Base-by-base conservation (phyloP, 495 filamentous ascomycete species). In the Lineolata rhizophorae region DNA sequence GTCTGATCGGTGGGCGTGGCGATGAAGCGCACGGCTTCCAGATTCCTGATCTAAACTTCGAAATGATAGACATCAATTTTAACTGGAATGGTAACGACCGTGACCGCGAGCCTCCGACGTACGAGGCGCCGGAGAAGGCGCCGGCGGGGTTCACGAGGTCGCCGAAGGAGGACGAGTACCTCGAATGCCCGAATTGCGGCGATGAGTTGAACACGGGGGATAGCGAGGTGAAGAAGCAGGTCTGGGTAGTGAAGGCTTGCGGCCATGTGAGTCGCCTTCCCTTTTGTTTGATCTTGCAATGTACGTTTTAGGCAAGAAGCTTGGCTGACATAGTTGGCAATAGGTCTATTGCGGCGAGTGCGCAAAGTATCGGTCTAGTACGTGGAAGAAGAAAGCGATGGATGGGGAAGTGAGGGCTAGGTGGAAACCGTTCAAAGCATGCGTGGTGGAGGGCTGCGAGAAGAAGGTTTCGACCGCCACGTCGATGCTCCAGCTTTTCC, bases 311-410 rank as follows among this genome's bases (percentile, higher is more conserved):
- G n/a, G n/a, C n/a, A 3, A 3, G 2, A 4, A 11, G 2, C 6
- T 12, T 4, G 2, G 13, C 27, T 34, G 6, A 37, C 18, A n/a
- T 27, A 37, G n/a, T 17, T 34, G 13, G 21, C 18, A 20, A 15
- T 36, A 79, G 73, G 72, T 75, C 3, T 81, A 78, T 43, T 81
- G 74, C 46, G 74, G 74, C 26, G 61, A 64, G 35, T 81, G 74
- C 40, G 59, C 62, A 11, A 58, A 56, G 21, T 55, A 68, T 27
- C 60, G 72, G 1, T 17, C 12, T 24, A 36, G 24, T 24, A 35
- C 32, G 24, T 37, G 33, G 12, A 39, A 34, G 12, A 16, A 21
- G 18, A 48, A 49, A 30, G 43, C 44, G 8, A 50, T 49, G 32
- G 37, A 45, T 27, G 39, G 44, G 39, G 16, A 19, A 1, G 8